These are phyloP conservation scores for Beta lomatogona DNA, from an alignment of 179 eudicot species.

Conservation along the genomic window DNA sequence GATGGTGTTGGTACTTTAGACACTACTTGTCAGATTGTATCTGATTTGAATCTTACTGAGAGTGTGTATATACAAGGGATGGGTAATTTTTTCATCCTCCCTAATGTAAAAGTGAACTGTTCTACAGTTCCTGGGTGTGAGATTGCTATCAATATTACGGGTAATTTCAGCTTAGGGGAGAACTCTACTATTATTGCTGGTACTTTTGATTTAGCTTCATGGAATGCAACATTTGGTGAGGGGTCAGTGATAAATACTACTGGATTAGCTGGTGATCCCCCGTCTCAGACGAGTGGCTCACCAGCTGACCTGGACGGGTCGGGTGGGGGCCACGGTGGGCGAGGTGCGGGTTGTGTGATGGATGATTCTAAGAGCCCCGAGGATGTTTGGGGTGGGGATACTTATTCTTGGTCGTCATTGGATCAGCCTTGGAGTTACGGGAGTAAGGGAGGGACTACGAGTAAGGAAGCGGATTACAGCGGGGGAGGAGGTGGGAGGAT, in stretches of 20 bases:
- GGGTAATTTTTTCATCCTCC: slow-evolving; percentile 69
- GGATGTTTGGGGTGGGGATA: slow-evolving; percentile 97
- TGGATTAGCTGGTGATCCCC: slow-evolving; percentile 72
- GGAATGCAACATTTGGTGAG: slow-evolving; percentile 47
- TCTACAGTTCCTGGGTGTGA: slow-evolving; percentile 57
- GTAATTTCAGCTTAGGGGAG: slow-evolving; percentile 65
- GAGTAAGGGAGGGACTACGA: slow-evolving; percentile 85
- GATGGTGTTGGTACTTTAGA: slow-evolving; percentile 71
- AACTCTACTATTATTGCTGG: slow-evolving; percentile 63
- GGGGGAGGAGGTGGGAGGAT: slow-evolving; percentile 94
- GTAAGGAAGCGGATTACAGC: slow-evolving; percentile 73
- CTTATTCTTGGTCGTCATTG: slow-evolving; percentile 75
- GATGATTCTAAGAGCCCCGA: slow-evolving; percentile 70
- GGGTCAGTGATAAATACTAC: slow-evolving; percentile 75
- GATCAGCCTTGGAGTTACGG: slow-evolving; percentile 75
- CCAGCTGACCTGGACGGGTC: slow-evolving; percentile 65
- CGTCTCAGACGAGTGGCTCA: slow-evolving; percentile 71
- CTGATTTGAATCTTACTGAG: slow-evolving; percentile 71
- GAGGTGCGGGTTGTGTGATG: slow-evolving; percentile 89
- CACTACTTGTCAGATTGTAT: slow-evolving; percentile 63
- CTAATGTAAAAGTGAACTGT: slow-evolving; percentile 61
- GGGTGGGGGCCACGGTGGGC: slow-evolving; percentile 94
- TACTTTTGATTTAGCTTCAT: slow-evolving; percentile 50
- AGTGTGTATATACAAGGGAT: slow-evolving; percentile 67
- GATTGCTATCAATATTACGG: slow-evolving; percentile 57